Evolutionary conservation across 352 stramenopile species (phyloP).

Genomic region (Globisporangium emineosum): DNA sequence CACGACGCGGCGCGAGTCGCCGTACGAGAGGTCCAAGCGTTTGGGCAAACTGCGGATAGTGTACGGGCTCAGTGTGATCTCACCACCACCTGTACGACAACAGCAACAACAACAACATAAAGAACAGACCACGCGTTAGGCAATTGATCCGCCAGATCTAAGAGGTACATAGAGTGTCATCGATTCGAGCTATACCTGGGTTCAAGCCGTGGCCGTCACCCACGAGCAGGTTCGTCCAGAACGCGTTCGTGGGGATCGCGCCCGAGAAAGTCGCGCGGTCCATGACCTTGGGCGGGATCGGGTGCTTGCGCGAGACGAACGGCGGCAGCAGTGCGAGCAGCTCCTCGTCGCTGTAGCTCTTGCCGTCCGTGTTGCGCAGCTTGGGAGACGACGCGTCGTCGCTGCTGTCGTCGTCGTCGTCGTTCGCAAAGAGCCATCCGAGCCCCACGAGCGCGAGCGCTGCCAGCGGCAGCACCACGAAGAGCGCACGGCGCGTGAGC

Average conservation of each 20-base stretch:
- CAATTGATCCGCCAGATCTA: background rate
- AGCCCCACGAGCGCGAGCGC: slow-evolving; percentile 51
- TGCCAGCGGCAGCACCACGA: slow-evolving; percentile 49
- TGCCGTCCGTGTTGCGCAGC: background rate
- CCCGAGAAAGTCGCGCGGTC: slow-evolving; percentile 36
- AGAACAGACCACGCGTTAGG: background rate
- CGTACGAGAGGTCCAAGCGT: slow-evolving; percentile 81
- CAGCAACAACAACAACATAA: background rate
- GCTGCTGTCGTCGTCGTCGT: slow-evolving; percentile 14
- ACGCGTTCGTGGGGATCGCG: slow-evolving; percentile 84
- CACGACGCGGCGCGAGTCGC: slow-evolving; percentile 66
- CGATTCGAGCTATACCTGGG: slow-evolving; percentile 22
- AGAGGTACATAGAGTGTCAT: background rate
- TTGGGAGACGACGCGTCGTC: slow-evolving; percentile 12
- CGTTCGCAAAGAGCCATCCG: slow-evolving; percentile 31
- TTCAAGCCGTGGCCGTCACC: slow-evolving; percentile 72
- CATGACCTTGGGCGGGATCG: slow-evolving; percentile 59
- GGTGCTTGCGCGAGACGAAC: slow-evolving; percentile 50
- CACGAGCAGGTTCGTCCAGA: slow-evolving; percentile 89
- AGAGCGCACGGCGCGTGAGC: slow-evolving; percentile 43
- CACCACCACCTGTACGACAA: slow-evolving; percentile 31
- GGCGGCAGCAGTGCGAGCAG: slow-evolving; percentile 58
- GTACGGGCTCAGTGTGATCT: slow-evolving; percentile 84
- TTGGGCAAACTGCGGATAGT: slow-evolving; percentile 66
- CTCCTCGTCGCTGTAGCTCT: slow-evolving; percentile 32